These are phyloP conservation scores for Rutstroemia sydowiana DNA, from an alignment of 2,329 filamentous ascomycete genomes.

Conservation along the genomic window DNA sequence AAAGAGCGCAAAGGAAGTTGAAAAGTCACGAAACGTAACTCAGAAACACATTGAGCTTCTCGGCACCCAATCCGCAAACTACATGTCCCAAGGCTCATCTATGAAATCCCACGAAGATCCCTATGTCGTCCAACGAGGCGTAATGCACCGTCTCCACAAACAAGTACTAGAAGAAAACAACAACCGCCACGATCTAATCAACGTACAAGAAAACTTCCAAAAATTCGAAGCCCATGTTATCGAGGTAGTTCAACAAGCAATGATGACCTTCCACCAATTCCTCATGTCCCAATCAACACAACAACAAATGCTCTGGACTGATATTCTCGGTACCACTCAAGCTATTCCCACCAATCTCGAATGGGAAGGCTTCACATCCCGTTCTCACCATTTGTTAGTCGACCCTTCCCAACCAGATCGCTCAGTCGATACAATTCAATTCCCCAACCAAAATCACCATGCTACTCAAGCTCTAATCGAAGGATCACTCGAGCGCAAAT, in stretches of 20 bases:
- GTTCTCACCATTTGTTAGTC: constrained; percentile 66
- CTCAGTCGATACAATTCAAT: constrained; percentile 64
- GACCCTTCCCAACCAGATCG: constrained; percentile 70
- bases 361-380: constrained; percentile 76
- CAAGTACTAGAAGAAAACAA: constrained; percentile 95
- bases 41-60: constrained; percentile 97
- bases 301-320: constrained; percentile 70
- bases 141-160: constrained; percentile 77
- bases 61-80: constrained; percentile 74
- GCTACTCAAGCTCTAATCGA: constrained; percentile 79
- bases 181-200: constrained; percentile 82
- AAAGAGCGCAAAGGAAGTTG: constrained; percentile 83
- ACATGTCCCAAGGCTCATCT: constrained; percentile 67
- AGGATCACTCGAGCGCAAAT: constrained; percentile 84
- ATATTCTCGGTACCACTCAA: constrained; percentile 73
- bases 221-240: constrained; percentile 83
- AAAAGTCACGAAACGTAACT: constrained; percentile 76
- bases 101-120: constrained; percentile 72
- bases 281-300: constrained; percentile 76
- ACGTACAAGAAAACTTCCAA: constrained; percentile 84
- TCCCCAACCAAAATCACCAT: constrained; percentile 81
- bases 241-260: constrained; percentile 70
- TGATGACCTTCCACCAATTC: constrained; percentile 77
- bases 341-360: constrained; percentile 79
- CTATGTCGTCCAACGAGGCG: constrained; percentile 76